phyloP scores from a whole-genome alignment of 805 yeast genomes.

The Cyberlindnera mrakii region DNA sequence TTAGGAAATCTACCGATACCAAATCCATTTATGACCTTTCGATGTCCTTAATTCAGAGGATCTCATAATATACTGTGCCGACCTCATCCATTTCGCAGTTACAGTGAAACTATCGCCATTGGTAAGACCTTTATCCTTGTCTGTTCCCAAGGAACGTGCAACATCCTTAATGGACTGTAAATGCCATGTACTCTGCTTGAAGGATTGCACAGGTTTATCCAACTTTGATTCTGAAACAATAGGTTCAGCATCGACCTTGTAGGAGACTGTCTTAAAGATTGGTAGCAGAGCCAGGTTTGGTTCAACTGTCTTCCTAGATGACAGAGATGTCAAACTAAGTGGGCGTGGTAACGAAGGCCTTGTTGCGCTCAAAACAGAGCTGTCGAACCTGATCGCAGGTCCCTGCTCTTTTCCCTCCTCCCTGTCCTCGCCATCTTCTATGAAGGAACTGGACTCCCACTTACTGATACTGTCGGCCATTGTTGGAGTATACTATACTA shows the following conservation, averaged over 20 bases:
- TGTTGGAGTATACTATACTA: too few relatives aligned
- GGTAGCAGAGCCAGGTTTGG: constrained; percentile 31
- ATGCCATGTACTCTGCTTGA: constrained; percentile 29
- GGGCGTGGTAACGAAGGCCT: not conserved
- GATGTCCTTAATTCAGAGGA: too few relatives aligned
- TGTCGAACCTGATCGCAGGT: not conserved
- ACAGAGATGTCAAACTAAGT: not conserved
- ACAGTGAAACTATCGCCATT: too few relatives aligned
- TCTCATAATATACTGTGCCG: too few relatives aligned
- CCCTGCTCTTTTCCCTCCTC: not conserved
- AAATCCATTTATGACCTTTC: too few relatives aligned
- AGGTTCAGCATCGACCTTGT: constrained; percentile 26
- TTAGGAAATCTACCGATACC: too few relatives aligned
- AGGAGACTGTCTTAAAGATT: constrained; percentile 32
- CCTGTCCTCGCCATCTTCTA: too few relatives aligned
- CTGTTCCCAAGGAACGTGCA: constrained; percentile 21
- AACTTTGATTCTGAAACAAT: constrained; percentile 8
- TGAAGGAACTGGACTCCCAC: too few relatives aligned
- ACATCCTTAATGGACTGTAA: constrained; percentile 22
- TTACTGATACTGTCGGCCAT: too few relatives aligned
- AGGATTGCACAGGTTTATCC: constrained; percentile 17
- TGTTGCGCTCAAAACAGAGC: not conserved
- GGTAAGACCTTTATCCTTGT: constrained; percentile 22
- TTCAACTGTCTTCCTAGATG: constrained; percentile 7
- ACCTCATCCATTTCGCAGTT: too few relatives aligned